Base-by-base conservation (phyloP, 192 early-diverging fungal species). In the Coemansia aciculifera region DNA sequence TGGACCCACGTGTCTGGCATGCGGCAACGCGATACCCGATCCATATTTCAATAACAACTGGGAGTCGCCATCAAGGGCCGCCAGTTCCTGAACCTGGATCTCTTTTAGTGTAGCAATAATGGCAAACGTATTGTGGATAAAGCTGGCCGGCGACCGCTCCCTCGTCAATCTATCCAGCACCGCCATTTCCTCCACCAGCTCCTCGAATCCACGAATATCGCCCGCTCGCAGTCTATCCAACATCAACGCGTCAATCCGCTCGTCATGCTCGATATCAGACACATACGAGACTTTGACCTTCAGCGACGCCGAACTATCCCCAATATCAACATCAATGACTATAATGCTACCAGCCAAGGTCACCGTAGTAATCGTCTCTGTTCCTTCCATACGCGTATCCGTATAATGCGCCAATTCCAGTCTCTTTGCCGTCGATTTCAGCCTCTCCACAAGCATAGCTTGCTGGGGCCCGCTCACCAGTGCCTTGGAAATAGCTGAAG, bases 301-400 rank as follows among this genome's bases (percentile, higher is more conserved):
- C 7, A 83, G 54, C 34, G 64, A 44, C 5, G 63, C 64, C 13
- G 21, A 39, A 31, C 5, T 37, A 21, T 17, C 12, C 0, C 80
- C 74, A 23, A 83, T 74, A 27, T 83, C 80, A 10, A 83, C 80
- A 21, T 83, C 80, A 9, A 83, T 78, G 17, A 83, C 80, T 11
- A 74, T 67, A 7, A 78, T 75, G 6, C 71, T 60, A 29, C 80
- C 80, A 5, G 80, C 80, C 51, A 83, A 49, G 24, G 80, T 83
- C 31, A 83, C 80, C 21, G 75, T 83, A 3, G 80, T 81, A 2
- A 76, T 40, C 29, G 67, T 62, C 11, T 54, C 63, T 0, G 29
- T 37, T 3, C 42, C 60, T 13, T 31, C 46, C 3, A 27, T 64
- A 44, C 77, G 75, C 27, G 66, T 72, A n/a, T 83, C 80, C 1